These are phyloP conservation scores for Neonectria neomacrospora DNA, from an alignment of 2,329 filamentous ascomycete genomes.

Conservation along the genomic window DNA sequence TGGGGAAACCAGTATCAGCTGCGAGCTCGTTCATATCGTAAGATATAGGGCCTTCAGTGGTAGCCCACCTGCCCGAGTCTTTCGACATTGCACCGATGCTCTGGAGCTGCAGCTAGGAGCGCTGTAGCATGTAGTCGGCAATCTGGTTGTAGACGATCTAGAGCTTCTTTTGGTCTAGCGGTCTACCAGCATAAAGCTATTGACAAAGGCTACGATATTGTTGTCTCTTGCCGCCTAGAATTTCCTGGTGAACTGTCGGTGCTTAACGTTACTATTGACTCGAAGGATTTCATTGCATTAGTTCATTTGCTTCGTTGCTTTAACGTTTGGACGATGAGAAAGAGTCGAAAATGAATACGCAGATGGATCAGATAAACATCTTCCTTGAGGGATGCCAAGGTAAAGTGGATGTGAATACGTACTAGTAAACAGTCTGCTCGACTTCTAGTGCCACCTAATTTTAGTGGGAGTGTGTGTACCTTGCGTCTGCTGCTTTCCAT, in stretches of 20 bases:
- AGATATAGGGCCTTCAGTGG: slow-evolving; percentile 49
- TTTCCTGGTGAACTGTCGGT: slow-evolving; percentile 10
- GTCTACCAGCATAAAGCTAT: slow-evolving; percentile 3
- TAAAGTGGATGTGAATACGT: too few species aligned
- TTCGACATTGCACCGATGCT: slow-evolving; percentile 50
- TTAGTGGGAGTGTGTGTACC: too few species aligned
- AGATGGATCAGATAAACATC: not conserved
- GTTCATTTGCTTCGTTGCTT: slow-evolving; percentile 5
- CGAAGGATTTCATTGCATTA: slow-evolving; percentile 10
- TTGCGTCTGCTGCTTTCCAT: too few species aligned
- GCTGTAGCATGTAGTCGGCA: slow-evolving; percentile 38
- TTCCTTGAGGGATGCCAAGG: too few species aligned
- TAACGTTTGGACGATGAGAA: not conserved
- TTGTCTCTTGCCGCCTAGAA: slow-evolving; percentile 10
- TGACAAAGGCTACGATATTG: slow-evolving; percentile 13
- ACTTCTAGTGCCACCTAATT: too few species aligned
- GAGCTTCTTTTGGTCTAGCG: slow-evolving; percentile 27
- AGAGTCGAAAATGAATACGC: not conserved
- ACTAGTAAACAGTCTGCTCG: too few species aligned
- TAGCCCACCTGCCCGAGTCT: slow-evolving; percentile 43
- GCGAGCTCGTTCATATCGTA: slow-evolving; percentile 54
- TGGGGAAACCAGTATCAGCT: slow-evolving; percentile 19
- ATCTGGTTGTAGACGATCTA: slow-evolving; percentile 39
- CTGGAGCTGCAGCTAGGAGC: slow-evolving; percentile 48
- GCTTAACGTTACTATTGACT: slow-evolving; percentile 1